Percentiles rank a stretch among this genome's conserved stretches.
Evolutionary conservation across 2,329 filamentous ascomycete species (phyloP).

Genomic region (Trichoderma sp.): DNA sequence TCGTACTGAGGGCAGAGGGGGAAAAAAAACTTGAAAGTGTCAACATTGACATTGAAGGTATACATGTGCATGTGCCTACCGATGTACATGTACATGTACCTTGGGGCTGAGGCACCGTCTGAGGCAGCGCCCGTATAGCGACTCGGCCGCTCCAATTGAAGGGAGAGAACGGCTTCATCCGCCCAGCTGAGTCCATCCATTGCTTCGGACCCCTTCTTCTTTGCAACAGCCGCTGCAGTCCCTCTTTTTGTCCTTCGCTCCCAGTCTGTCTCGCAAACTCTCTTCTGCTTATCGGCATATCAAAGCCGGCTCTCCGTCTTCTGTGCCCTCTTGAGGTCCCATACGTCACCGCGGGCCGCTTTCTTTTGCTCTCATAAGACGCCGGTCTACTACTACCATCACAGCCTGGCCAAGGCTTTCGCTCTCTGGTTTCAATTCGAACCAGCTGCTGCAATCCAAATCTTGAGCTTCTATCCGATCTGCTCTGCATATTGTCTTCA

Average conservation of each 20-base stretch:
- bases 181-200: not conserved
- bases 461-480: not conserved
- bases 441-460: not conserved
- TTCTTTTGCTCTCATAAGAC: not conserved
- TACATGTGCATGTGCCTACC: not conserved
- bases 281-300: not conserved
- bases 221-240: not conserved
- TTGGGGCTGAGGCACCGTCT: not conserved
- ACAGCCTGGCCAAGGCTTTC: not conserved
- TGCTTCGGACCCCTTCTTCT: not conserved
- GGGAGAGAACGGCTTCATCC: not conserved
- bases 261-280: not conserved
- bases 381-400: not conserved
- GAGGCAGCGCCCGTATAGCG: not conserved
- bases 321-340: not conserved
- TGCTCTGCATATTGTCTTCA: not conserved
- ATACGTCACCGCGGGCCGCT: conserved; percentile 5
- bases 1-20: not conserved
- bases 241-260: not conserved
- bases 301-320: not conserved
- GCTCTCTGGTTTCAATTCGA: not conserved
- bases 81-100: not conserved
- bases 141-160: not conserved
- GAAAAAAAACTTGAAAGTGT: not conserved
- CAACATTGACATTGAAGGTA: not conserved